A percentile compares a stretch with the other conserved stretches of the same genome.
These are phyloP conservation scores for Nakazawaea pomicola DNA, from an alignment of 805 yeast genomes.

Conservation along the genomic window DNA sequence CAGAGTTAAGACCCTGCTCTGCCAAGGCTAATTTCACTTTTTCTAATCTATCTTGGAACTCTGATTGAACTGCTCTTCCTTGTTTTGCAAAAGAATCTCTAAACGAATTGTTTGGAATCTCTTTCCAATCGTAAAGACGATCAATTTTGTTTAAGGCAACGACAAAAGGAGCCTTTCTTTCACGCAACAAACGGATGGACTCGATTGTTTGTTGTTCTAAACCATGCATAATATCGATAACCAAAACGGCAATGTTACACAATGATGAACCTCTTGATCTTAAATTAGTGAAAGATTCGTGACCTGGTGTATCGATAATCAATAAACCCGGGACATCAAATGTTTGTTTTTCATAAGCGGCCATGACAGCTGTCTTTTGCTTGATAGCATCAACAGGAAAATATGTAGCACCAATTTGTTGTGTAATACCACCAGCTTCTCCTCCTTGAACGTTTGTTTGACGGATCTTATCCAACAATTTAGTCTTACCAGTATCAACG, in stretches of 20 bases:
- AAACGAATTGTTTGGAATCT: constrained; percentile 88
- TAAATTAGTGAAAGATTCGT: constrained; percentile 96
- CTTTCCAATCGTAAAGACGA: constrained; percentile 93
- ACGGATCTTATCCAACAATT: constrained; percentile 92
- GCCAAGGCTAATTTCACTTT: constrained; percentile 87
- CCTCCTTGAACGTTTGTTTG: constrained; percentile 99
- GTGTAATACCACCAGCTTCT: constrained; percentile 99
- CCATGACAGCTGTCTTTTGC: constrained; percentile 89
- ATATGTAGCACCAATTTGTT: constrained; percentile 99
- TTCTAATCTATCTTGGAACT: constrained; percentile 82
- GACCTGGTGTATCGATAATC: constrained; percentile 98
- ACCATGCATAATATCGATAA: constrained; percentile 98
- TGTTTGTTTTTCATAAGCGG: constrained; percentile 72
- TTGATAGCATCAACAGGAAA: constrained; percentile 95
- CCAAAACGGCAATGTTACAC: constrained; percentile 98
- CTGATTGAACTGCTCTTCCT: constrained; percentile 79
- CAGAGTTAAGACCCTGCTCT: constrained; percentile 98
- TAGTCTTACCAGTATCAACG: constrained; percentile 99
- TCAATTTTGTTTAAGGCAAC: constrained; percentile 97
- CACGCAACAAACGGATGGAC: constrained; percentile 86
- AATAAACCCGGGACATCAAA: constrained; percentile 96
- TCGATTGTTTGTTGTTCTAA: constrained; percentile 96
- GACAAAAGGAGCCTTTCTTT: constrained; percentile 95
- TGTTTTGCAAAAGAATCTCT: constrained; percentile 89
- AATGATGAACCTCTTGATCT: constrained; percentile 98